Evolutionary conservation across 306 rosid genomes (phyloP).

Genomic region (Abrus precatorius): DNA sequence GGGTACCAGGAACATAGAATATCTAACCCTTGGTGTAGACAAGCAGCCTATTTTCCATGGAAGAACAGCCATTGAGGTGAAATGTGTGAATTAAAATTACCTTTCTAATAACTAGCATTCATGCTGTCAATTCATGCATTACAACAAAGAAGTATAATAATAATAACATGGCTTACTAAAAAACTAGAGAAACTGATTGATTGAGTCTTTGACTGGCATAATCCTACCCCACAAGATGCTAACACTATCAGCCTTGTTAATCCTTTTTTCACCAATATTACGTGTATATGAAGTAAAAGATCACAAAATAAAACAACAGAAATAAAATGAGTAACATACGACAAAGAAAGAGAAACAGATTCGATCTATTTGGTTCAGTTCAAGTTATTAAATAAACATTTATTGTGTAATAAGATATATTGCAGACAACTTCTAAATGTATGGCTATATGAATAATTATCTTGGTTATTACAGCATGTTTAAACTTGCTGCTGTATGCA

Average conservation of each 20-base stretch:
- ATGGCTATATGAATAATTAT: slow-evolving; percentile 2
- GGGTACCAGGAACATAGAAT: slow-evolving; percentile 70
- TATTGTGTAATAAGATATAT: not conserved
- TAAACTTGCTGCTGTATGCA: slow-evolving; percentile 41
- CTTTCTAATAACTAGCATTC: not conserved
- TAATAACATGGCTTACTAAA: not conserved
- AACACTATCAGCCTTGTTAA: not conserved
- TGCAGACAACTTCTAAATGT: not conserved
- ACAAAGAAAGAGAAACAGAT: not conserved
- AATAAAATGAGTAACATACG: not conserved
- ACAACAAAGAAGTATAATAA: not conserved
- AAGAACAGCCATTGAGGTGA: slow-evolving; percentile 78
- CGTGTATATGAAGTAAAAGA: not conserved
- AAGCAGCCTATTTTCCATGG: slow-evolving; percentile 67
- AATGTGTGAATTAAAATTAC: not conserved
- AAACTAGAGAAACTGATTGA: slow-evolving; percentile 3
- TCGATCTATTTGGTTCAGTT: not conserved
- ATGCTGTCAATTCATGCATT: not conserved
- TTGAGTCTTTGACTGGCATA: not conserved
- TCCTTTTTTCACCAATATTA: slow-evolving; percentile 11
- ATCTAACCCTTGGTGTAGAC: slow-evolving; percentile 80
- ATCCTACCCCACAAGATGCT: slow-evolving; percentile 12
- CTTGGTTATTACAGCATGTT: slow-evolving; percentile 3
- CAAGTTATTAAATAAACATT: slow-evolving; percentile 5
- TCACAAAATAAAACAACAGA: not conserved